Base-by-base conservation (phyloP, 768 basidiomycete genomes). In the Boletellus emodensis region DNA sequence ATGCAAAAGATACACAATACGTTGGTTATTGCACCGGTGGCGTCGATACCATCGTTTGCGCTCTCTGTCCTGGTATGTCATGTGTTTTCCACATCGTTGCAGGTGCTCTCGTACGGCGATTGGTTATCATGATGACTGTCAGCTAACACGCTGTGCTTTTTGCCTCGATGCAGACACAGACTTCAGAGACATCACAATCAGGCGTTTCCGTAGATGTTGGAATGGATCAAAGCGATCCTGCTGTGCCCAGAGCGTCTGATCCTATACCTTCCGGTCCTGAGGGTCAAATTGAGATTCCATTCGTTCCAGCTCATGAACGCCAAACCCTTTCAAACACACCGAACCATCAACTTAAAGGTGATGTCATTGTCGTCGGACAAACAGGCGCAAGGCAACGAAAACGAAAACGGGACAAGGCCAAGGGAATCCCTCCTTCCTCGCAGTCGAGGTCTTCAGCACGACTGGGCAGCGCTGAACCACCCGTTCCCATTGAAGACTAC, bases 341-440 rank as follows among this genome's bases (percentile, higher is more conserved):
- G 34, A 40, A 4, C 24, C 24, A 36, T 26, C 36, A 61, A 32
- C 64, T 63, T 17, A 69, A 70, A 30, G 81, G 84, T 40, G 89
- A 88, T 60, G 72, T 80, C 1, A 83, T 92, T 46, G 80, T 90
- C 6, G 86, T 90, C 15, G 87, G 87, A 7, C 82, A 85, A 61
- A 62, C 72, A 17, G 72, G 76, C 46, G 73, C 77, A 62, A 83
- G 82, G 71, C 87, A 87, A 62, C 75, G 81, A 36, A 88, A 87
- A 64, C 75, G 84, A 53, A 65, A 55, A 50, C 53, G 60, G 18
- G 61, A 59, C 46, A 59, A 48, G 48, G 44, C 47, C 15, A 61
- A 51, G 49, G 52, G 58, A 33, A 49, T 20, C 7, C 10, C 30
- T 7, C 28, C 20, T 10, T 13, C 38, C 9, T 41, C 46, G 24